These are phyloP conservation scores for Hyphopichia burtonii DNA, from an alignment of 1,139 yeast genomes.

Conservation along the genomic window DNA sequence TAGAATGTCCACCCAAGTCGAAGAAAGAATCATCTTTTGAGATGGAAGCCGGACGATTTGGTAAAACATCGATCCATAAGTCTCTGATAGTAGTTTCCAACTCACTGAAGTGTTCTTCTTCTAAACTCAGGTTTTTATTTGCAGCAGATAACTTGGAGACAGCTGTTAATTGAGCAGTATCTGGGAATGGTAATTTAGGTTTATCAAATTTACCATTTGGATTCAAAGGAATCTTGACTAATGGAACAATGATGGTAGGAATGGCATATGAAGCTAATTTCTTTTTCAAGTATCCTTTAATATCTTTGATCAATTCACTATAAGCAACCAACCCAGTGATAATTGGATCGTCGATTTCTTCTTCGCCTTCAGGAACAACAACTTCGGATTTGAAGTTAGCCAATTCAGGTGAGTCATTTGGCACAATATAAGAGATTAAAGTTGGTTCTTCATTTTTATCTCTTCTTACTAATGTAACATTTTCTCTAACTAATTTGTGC, in stretches of 20 bases:
- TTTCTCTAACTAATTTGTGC: constrained; percentile 88
- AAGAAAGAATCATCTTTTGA: constrained; percentile 86
- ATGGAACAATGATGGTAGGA: constrained; percentile 87
- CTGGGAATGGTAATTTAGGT: constrained; percentile 95
- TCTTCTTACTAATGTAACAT: constrained; percentile 87
- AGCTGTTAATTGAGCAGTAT: constrained; percentile 74
- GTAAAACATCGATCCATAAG: constrained; percentile 82
- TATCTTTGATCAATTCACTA: constrained; percentile 73
- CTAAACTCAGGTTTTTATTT: constrained; percentile 35
- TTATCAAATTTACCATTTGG: constrained; percentile 99
- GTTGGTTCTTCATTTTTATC: constrained; percentile 93
- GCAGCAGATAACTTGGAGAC: constrained; percentile 52
- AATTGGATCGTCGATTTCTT: constrained; percentile 55
- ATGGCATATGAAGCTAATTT: constrained; percentile 92
- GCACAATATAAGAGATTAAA: constrained; percentile 87
- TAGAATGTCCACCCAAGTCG: constrained; percentile 97
- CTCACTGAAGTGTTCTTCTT: constrained; percentile 51
- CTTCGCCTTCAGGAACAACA: constrained; percentile 31
- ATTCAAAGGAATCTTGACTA: constrained; percentile 82
- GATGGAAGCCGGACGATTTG: constrained; percentile 77
- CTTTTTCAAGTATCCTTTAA: constrained; percentile 78
- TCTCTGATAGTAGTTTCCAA: constrained; percentile 71
- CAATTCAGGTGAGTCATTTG: constrained; percentile 63
- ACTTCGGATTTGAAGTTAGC: constrained; percentile 46
- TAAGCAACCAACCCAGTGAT: constrained; percentile 79